Conservation (phyloP, 2,329 filamentous ascomycete species). For the Penicillium capsulatum region DNA sequence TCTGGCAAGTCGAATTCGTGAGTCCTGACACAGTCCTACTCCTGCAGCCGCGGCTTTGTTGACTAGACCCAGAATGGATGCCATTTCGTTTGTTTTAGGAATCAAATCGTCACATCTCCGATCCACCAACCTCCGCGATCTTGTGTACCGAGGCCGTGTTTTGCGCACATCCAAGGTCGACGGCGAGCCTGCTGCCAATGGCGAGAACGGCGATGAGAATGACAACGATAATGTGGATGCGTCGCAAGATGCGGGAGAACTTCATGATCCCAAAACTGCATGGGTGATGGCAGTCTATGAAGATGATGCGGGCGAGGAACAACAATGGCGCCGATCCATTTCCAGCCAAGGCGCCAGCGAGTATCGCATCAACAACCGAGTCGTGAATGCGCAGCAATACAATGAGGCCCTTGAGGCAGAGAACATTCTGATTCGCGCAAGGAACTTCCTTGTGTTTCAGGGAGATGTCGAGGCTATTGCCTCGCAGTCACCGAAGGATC, state of each 20-base stretch:
- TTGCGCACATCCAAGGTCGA: constrained; percentile 90
- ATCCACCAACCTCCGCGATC: constrained; percentile 86
- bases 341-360: constrained; percentile 84
- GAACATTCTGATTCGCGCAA: constrained; percentile 95
- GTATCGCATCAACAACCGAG: constrained; percentile 91
- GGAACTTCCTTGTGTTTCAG: constrained; percentile 97
- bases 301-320: constrained; percentile 91
- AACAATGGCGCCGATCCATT: constrained; percentile 93
- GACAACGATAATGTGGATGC: constrained; percentile 58
- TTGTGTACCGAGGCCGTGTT: constrained; percentile 93
- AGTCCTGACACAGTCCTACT: constrained; percentile 31
- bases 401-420: constrained; percentile 88
- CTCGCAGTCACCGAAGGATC: constrained; percentile 86
- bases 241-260: constrained; percentile 54
- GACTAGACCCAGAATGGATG: constrained; percentile 72
- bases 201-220: constrained; percentile 58
- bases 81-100: constrained; percentile 96
- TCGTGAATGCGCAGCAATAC: constrained; percentile 86
- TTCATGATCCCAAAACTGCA: constrained; percentile 80
- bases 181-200: constrained; percentile 62
- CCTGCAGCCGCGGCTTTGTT: constrained; percentile 10
- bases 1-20: constrained; percentile 98
- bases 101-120: constrained; percentile 98
- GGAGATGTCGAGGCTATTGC: constrained; percentile 97
- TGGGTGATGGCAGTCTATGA: constrained; percentile 99